Percentiles rank a stretch among this genome's conserved stretches.
These are phyloP conservation scores for Neofusicoccum ribis DNA, from an alignment of 2,329 filamentous ascomycete species.

Conservation along the genomic window DNA sequence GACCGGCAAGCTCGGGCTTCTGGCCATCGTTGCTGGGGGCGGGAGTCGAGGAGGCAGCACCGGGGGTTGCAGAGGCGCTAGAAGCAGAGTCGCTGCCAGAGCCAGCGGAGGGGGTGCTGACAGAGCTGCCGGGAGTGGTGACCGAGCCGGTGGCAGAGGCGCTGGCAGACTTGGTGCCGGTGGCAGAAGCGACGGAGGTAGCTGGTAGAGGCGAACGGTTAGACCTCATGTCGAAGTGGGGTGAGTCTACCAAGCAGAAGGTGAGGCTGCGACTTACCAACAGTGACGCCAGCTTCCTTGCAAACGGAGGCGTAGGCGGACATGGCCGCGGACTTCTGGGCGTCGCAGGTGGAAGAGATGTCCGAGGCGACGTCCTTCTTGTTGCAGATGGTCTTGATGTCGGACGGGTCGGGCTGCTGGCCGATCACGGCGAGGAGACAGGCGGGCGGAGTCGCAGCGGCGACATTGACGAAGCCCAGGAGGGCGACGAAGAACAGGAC, in stretches of 20 bases:
- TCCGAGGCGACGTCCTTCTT: constrained; percentile 1
- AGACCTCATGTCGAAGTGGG: background rate
- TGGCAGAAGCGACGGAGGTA: background rate
- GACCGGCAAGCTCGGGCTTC: background rate
- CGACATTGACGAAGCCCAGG: constrained; percentile 21
- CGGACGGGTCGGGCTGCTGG: constrained; percentile 12
- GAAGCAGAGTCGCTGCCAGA: background rate
- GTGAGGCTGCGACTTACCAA: constrained; percentile 1
- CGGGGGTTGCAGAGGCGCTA: background rate
- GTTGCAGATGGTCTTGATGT: constrained; percentile 22
- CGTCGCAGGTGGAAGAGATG: constrained; percentile 16
- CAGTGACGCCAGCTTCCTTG: constrained; percentile 17
- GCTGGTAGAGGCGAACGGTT: background rate
- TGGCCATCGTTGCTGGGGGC: background rate
- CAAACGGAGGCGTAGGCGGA: constrained; percentile 19
- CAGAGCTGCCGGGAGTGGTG: background rate
- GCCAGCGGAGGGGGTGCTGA: background rate
- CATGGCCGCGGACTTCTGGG: constrained; percentile 13
- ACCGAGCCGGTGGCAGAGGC: constrained; percentile 3
- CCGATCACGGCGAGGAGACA: constrained; percentile 22
- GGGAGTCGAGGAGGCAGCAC: background rate
- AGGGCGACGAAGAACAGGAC: constrained; percentile 19
- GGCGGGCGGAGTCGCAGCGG: constrained; percentile 21
- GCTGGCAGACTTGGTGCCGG: background rate
- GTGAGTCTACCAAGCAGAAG: background rate